These are phyloP conservation scores for Aspergillus glaucus DNA, from an alignment of 2,329 filamentous ascomycete genomes.

Conservation along the genomic window DNA sequence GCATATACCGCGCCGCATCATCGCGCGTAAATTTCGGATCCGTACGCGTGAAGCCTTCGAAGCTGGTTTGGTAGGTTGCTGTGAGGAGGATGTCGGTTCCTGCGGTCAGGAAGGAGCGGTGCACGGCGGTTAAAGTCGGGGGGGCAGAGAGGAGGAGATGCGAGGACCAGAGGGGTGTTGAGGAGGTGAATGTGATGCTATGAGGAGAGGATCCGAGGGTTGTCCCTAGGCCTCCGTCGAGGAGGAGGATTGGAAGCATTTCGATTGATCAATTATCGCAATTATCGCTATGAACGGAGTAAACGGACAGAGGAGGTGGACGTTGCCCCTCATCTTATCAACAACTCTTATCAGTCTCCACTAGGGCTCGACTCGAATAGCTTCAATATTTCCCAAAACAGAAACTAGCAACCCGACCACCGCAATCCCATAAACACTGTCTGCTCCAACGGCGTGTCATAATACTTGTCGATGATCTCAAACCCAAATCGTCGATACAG, in stretches of 20 bases:
- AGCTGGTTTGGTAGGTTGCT: conserved; percentile 61
- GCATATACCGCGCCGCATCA: conserved; percentile 39
- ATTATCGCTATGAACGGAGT: background rate
- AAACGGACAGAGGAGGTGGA: background rate
- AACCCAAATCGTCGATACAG: conserved; percentile 50
- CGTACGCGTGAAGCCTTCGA: conserved; percentile 51
- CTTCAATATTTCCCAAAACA: background rate
- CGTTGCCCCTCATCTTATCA: background rate
- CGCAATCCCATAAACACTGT: conserved; percentile 46
- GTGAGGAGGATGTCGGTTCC: conserved; percentile 60
- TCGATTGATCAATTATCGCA: background rate
- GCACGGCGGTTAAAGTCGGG: conserved; percentile 49
- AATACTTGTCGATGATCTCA: conserved; percentile 47
- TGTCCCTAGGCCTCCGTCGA: conserved; percentile 64
- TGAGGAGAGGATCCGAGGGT: conserved; percentile 55
- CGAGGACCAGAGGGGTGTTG: conserved; percentile 60
- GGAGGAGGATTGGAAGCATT: conserved; percentile 41
- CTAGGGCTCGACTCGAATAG: background rate
- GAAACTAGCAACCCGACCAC: background rate
- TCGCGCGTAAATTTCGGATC: conserved; percentile 22
- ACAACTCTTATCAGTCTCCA: background rate
- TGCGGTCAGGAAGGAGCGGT: conserved; percentile 49
- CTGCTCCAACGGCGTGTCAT: conserved; percentile 49
- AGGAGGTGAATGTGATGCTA: conserved; percentile 45
- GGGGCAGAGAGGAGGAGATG: conserved; percentile 55